These are phyloP conservation scores for Nannochloris sp. DNA, from an alignment of 139 green algal species.

Conservation along the genomic window DNA sequence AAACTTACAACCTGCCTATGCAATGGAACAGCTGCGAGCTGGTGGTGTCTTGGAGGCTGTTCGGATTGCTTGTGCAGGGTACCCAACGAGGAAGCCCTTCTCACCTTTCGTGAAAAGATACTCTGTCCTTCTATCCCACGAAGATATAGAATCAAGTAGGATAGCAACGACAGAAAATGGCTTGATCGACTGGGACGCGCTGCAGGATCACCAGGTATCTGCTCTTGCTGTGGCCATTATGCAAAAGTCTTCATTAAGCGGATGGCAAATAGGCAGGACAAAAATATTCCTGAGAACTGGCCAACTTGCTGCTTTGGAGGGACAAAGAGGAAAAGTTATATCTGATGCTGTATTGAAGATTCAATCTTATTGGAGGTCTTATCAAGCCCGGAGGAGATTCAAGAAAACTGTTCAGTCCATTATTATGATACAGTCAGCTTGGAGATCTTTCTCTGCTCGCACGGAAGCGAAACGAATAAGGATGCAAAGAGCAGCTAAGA, in stretches of 20 bases:
- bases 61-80: constrained; percentile 86
- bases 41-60: constrained; percentile 94
- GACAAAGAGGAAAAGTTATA: constrained; percentile 25
- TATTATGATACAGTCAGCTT: constrained; percentile 38
- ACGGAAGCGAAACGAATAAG: constrained; percentile 7
- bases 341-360: constrained; percentile 28
- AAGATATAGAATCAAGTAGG: not conserved
- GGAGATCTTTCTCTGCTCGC: constrained; percentile 24
- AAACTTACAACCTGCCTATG: constrained; percentile 57
- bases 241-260: constrained; percentile 19
- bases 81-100: constrained; percentile 73
- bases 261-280: constrained; percentile 58
- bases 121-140: constrained; percentile 19
- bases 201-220: constrained; percentile 13
- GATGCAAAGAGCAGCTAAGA: constrained; percentile 29
- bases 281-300: constrained; percentile 66
- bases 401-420: constrained; percentile 3
- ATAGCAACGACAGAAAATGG: constrained; percentile 9
- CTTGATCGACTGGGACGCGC: constrained; percentile 20
- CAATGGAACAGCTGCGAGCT: constrained; percentile 89
- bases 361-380: constrained; percentile 29
- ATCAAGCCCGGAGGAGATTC: constrained; percentile 19
- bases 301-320: constrained; percentile 49
- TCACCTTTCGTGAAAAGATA: constrained; percentile 42
- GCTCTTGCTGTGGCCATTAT: constrained; percentile 26